Evolutionary conservation across 345 rosid genomes (phyloP).

Genomic region (Litchi chinensis): DNA sequence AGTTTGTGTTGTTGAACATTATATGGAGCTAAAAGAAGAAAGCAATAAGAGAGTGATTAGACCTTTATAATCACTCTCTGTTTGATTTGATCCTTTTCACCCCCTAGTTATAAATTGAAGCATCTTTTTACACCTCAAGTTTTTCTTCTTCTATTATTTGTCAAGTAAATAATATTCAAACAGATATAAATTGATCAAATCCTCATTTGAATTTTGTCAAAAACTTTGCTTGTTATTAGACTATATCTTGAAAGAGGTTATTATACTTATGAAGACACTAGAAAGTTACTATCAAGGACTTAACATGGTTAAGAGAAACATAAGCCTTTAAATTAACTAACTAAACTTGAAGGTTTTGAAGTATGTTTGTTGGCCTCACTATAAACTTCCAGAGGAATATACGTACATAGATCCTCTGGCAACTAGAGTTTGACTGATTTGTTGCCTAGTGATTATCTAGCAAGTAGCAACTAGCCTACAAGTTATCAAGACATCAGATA

Average conservation of each 20-base stretch:
- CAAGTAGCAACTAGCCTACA: not conserved
- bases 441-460: slow-evolving; percentile 13
- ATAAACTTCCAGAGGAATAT: slow-evolving; percentile 11
- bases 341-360: too few species aligned
- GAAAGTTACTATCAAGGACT: not conserved
- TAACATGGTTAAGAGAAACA: not conserved
- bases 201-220: too few species aligned
- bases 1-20: not conserved
- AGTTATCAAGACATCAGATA: slow-evolving; percentile 5
- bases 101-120: not conserved
- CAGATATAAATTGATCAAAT: too few species aligned
- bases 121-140: not conserved
- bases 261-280: not conserved
- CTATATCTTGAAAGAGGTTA: not conserved
- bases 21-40: not conserved
- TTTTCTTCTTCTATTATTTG: not conserved
- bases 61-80: not conserved
- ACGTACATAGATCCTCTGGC: slow-evolving; percentile 12
- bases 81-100: not conserved
- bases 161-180: too few species aligned
- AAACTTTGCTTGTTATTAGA: too few species aligned
- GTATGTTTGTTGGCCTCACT: not conserved
- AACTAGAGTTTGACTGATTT: slow-evolving; percentile 24
- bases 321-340: slow-evolving; percentile 7
- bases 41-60: not conserved